phyloP scores from a whole-genome alignment of 495 filamentous ascomycete species.

The Staphylotrichum longicolle region DNA sequence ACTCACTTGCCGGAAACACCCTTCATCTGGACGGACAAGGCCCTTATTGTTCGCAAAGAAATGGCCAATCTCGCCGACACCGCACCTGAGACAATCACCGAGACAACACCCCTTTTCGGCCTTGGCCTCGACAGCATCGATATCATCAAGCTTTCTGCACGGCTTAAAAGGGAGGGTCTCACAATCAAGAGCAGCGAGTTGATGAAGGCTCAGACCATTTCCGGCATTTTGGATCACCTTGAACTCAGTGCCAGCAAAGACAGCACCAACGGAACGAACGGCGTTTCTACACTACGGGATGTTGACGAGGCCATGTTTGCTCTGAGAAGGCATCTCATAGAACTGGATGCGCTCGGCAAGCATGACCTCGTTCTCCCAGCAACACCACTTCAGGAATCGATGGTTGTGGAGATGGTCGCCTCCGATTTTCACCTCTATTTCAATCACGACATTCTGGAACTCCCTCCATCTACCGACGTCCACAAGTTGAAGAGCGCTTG shows the following conservation, averaged over 20 bases:
- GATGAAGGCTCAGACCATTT: conserved; percentile 67
- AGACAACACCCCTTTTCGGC: conserved; percentile 58
- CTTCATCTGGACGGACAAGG: conserved; percentile 56
- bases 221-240: conserved; percentile 7
- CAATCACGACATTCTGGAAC: conserved; percentile 68
- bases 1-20: too few species aligned
- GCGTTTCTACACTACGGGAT: too few species aligned
- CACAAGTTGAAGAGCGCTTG: conserved; percentile 58
- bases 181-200: conserved; percentile 62
- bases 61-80: conserved; percentile 60
- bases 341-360: conserved; percentile 19
- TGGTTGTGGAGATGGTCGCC: conserved; percentile 71
- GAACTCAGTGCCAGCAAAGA: background rate
- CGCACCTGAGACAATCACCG: conserved; percentile 46
- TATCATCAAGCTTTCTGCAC: conserved; percentile 64
- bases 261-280: background rate
- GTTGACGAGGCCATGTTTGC: background rate
- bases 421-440: conserved; percentile 70
- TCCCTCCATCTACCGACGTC: conserved; percentile 51
- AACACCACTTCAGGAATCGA: conserved; percentile 77
- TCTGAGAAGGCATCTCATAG: conserved; percentile 3
- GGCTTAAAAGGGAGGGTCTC: conserved; percentile 58
- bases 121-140: conserved; percentile 71
- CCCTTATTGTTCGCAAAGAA: conserved; percentile 52
- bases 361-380: conserved; percentile 58